Evolutionary conservation across 805 yeast species (phyloP), one percentile per base, ranked within the genome.

Genomic region (Saccharomycopsis sp.): DNA sequence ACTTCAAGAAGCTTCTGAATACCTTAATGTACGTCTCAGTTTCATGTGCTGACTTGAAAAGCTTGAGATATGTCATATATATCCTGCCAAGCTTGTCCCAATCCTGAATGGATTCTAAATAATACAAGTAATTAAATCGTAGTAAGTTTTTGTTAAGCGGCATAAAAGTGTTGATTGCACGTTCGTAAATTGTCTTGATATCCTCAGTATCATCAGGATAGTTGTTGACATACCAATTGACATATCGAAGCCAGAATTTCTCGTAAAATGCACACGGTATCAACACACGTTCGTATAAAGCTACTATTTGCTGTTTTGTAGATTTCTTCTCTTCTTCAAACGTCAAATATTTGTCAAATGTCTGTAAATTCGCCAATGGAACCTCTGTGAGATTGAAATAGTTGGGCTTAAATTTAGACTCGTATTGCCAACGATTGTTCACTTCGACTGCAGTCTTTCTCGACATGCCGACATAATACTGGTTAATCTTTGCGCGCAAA

Each of bases 271-370:
- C 87, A 56, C 85, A 79, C 0, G 96, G 89, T 1, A 88, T 73
- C 9, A 93, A 71, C 17, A 89, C 82, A 58, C 97, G 76, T 68
- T 88, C 93, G 69, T 86, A 92, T 1, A 88, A 66, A 5, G 78
- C 71, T 5, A 70, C 69, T 0, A 80, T 73, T 22, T 76, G 69
- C 3, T 69, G 68, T 8, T 56, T 55, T 12, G 22, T n/a, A 17
- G 68, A 59, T 7, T 70, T 65, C 2, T 65, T 54, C 2, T 63
- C 54, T 49, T 70, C 72, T 55, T 69, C 59, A 66, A 74, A 80
- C 20, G 79, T 77, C 12, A 90, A 68, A 67, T 92, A 94, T 1
- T 71, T 67, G 0, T 73, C 59, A 97, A 97, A 93, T 47, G 73
- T 73, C 0, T 67, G 66, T 1, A 76, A 62, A 19, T 80, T 82